phyloP scores from a whole-genome alignment of 1,284 basidiomycete genomes.

The Ustilago xerochloae region DNA sequence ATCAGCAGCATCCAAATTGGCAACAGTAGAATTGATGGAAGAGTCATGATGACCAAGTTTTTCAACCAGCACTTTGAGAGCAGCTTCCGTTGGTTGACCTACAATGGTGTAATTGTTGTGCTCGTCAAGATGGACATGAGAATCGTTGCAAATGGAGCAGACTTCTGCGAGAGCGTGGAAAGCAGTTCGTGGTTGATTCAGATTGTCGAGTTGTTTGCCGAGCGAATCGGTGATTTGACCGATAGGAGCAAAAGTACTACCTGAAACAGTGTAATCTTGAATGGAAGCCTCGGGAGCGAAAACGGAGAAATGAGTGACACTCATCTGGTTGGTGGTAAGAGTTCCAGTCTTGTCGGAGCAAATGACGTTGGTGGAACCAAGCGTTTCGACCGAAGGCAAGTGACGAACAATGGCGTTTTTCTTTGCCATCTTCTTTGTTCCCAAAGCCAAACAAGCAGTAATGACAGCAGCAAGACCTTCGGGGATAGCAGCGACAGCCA shows the following conservation, averaged over 20 bases:
- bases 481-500: constrained; percentile 67
- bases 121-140: constrained; percentile 70
- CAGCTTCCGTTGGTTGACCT: constrained; percentile 87
- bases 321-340: constrained; percentile 68
- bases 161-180: constrained; percentile 64
- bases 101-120: constrained; percentile 83
- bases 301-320: constrained; percentile 59
- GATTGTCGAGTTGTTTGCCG: constrained; percentile 33
- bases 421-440: constrained; percentile 68
- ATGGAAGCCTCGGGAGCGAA: constrained; percentile 14
- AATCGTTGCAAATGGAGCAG: constrained; percentile 66
- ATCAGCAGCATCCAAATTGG: constrained; percentile 73
- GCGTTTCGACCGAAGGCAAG: constrained; percentile 65
- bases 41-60: constrained; percentile 75
- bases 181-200: constrained; percentile 58
- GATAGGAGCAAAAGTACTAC: constrained; percentile 59
- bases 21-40: constrained; percentile 72
- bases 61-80: constrained; percentile 77
- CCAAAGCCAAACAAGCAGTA: constrained; percentile 66
- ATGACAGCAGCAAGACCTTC: constrained; percentile 67
- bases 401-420: constrained; percentile 68
- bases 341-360: constrained; percentile 69
- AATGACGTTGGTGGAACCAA: constrained; percentile 67
- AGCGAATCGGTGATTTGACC: constrained; percentile 50
- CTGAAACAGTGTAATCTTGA: constrained; percentile 60